Percentiles rank a stretch among this genome's conserved stretches.
Conservation (phyloP, 768 basidiomycete species). For the Hortiboletus flavorubellus region DNA sequence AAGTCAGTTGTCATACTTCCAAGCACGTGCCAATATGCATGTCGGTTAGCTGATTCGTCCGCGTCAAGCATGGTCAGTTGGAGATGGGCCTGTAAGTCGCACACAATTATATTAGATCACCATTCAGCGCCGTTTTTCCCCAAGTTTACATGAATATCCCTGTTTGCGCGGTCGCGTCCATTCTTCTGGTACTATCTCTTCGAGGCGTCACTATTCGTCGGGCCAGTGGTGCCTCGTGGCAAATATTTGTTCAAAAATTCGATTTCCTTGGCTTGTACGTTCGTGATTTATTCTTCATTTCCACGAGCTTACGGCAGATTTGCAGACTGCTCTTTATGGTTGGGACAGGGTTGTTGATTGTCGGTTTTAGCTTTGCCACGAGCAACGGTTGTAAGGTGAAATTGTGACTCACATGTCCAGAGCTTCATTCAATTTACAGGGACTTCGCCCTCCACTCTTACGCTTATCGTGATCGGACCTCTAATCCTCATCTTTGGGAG, state of each 20-base stretch:
- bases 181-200: constrained; percentile 59
- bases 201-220: constrained; percentile 49
- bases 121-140: constrained; percentile 12
- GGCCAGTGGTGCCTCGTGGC: constrained; percentile 53
- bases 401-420: constrained; percentile 1
- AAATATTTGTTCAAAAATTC: constrained; percentile 50
- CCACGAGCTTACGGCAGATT: constrained; percentile 18
- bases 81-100: constrained; percentile 81
- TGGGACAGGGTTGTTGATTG: constrained; percentile 69
- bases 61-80: constrained; percentile 46
- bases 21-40: constrained; percentile 17
- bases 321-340: constrained; percentile 67
- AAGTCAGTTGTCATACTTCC: constrained; percentile 26
- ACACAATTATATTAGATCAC: constrained; percentile 7
- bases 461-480: constrained; percentile 55
- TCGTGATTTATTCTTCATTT: constrained; percentile 12
- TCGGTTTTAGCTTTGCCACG: constrained; percentile 78
- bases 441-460: constrained; percentile 57
- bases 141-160: constrained; percentile 84
- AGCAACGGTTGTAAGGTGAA: constrained; percentile 59
- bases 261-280: constrained; percentile 80
- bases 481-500: constrained; percentile 55
- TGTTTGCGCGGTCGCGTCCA: constrained; percentile 57
- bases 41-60: constrained; percentile 28
- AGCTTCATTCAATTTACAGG: constrained; percentile 42